phyloP scores from a whole-genome alignment of 1,284 basidiomycete genomes.

The Singerocomus rubriflavus region DNA sequence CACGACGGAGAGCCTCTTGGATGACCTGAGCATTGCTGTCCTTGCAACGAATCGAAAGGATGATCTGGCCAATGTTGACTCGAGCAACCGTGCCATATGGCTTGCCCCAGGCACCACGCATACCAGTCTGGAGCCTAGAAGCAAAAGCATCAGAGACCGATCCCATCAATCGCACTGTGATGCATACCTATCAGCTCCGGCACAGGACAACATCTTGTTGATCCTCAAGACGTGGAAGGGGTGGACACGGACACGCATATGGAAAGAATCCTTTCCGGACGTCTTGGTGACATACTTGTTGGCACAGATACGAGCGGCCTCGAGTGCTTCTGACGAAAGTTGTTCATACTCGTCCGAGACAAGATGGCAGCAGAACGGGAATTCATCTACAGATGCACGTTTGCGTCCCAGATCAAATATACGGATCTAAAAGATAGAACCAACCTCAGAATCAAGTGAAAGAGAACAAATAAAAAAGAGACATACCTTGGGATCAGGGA shows the following conservation, averaged over 20 bases:
- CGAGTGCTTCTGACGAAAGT: conserved; percentile 92
- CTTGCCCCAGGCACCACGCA: conserved; percentile 99
- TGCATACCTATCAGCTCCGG: conserved; percentile 92
- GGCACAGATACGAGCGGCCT: conserved; percentile 98
- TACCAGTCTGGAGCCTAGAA: conserved; percentile 90
- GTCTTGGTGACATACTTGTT: conserved; percentile 99
- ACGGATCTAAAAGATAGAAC: conserved; percentile 59
- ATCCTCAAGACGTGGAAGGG: conserved; percentile 99
- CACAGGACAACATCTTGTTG: conserved; percentile 99
- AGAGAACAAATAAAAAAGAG: not conserved
- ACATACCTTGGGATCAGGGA: conserved; percentile 85
- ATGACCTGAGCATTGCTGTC: conserved; percentile 87
- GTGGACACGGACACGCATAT: conserved; percentile 95
- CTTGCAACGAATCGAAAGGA: conserved; percentile 94
- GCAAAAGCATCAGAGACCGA: not conserved
- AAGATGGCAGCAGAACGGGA: conserved; percentile 94
- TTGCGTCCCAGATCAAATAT: conserved; percentile 96
- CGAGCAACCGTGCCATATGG: conserved; percentile 95
- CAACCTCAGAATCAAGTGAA: not conserved
- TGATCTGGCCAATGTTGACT: conserved; percentile 96
- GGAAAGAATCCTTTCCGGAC: conserved; percentile 98
- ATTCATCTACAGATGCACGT: conserved; percentile 94
- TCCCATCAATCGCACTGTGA: not conserved
- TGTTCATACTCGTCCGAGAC: conserved; percentile 99
- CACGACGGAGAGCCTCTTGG: conserved; percentile 94